These are phyloP conservation scores for Tetrastigma voinierianum DNA, from an alignment of 164 flowering plant species.

Conservation along the genomic window DNA sequence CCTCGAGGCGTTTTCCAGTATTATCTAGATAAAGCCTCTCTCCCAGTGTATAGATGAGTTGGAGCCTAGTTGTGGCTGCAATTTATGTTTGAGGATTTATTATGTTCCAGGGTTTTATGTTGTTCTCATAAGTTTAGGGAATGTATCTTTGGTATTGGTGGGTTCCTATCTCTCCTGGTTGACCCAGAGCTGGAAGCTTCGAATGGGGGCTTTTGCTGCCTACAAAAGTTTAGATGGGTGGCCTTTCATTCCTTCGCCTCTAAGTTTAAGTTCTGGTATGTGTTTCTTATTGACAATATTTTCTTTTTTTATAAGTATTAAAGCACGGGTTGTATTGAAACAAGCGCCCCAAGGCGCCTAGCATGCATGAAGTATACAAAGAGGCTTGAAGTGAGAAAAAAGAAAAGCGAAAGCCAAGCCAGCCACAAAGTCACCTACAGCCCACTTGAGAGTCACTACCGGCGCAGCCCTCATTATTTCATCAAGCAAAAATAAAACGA, in stretches of 20 bases:
- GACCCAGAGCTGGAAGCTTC: conserved; percentile 46
- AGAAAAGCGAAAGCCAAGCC: too few relatives aligned
- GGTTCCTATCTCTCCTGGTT: conserved; percentile 57
- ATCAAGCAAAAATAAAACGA: too few relatives aligned
- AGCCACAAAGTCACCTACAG: too few relatives aligned
- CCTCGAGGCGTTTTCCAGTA: conserved; percentile 51
- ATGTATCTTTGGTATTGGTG: conserved; percentile 53
- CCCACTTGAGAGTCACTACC: too few relatives aligned
- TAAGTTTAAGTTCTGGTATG: conserved; percentile 57
- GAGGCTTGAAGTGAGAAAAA: too few relatives aligned
- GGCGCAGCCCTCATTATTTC: too few relatives aligned
- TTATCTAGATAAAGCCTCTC: conserved; percentile 56
- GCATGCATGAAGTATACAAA: too few relatives aligned
- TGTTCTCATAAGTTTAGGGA: conserved; percentile 50
- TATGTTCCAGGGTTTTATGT: conserved; percentile 53
- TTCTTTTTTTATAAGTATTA: not conserved
- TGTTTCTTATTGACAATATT: not conserved
- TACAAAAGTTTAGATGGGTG: conserved; percentile 47
- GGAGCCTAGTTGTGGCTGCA: conserved; percentile 37
- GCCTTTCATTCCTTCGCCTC: conserved; percentile 61
- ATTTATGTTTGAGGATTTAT: conserved; percentile 46
- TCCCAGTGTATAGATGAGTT: conserved; percentile 48
- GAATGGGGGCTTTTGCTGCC: conserved; percentile 41
- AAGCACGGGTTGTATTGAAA: too few relatives aligned
- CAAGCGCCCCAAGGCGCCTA: too few relatives aligned